Evolutionary conservation across 371 early-diverging fungal genomes (phyloP).

Genomic region (Mortierella sp.): DNA sequence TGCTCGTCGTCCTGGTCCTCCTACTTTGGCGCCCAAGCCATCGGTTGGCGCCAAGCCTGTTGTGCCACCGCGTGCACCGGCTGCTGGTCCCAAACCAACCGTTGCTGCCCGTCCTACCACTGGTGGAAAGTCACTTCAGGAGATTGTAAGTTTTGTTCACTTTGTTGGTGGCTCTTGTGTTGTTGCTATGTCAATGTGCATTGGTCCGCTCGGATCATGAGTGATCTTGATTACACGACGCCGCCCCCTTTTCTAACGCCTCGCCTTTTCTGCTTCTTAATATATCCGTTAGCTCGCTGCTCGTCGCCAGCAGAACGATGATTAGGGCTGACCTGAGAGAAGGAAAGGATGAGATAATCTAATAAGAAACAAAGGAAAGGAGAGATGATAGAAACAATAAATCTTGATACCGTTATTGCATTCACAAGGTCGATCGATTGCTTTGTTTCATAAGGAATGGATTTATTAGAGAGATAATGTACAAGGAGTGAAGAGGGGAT

Average conservation of each 20-base stretch:
- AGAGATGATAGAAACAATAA: background rate
- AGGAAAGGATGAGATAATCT: background rate
- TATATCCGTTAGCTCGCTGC: conserved; percentile 25
- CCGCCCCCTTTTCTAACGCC: background rate
- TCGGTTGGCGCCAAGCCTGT: conserved; percentile 64
- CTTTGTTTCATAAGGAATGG: background rate
- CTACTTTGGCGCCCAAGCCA: conserved; percentile 66
- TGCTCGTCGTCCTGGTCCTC: conserved; percentile 61
- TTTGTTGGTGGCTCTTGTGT: background rate
- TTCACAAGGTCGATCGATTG: background rate
- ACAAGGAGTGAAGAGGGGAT: background rate
- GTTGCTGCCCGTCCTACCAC: conserved; percentile 64
- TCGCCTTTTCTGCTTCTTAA: background rate
- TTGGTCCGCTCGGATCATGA: background rate
- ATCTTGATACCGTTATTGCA: background rate
- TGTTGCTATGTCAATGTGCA: background rate
- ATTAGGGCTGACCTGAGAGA: background rate
- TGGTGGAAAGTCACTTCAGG: conserved; percentile 51
- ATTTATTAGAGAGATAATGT: background rate
- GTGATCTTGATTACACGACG: background rate
- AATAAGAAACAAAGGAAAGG: background rate
- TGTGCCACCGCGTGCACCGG: conserved; percentile 44
- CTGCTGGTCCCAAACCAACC: conserved; percentile 60
- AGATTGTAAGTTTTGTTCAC: conserved; percentile 44
- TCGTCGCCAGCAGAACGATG: conserved; percentile 37